Base-by-base conservation (phyloP, 208 protist species). In the Leishmania mexicana region DNA sequence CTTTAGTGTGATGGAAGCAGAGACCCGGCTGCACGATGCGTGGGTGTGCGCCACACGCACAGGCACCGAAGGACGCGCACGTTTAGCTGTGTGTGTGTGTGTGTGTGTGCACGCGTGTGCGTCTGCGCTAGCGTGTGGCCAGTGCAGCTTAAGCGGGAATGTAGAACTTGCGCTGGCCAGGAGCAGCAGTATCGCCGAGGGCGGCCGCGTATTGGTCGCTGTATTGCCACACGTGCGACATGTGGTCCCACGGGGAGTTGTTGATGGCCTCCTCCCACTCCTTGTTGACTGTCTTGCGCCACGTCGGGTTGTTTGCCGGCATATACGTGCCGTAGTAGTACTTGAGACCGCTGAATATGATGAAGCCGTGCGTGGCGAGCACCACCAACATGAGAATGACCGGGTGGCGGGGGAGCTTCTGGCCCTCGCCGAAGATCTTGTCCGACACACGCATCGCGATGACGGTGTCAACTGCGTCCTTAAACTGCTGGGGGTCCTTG, bases 241-340 rank as follows among this genome's bases (percentile, higher is more conserved):
- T 95, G 91, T 97, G 94, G 75, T 97, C 92, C 94, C 94, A 97
- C 72, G 94, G 94, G 21, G 94, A 97, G 85, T 85, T 97, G 88
- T 95, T 94, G 81, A 97, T 97, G 38, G 94, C 94, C 88, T 97
- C 94, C 89, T 97, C 94, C 94, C 94, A 97, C 88, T 97, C 94
- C 87, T 97, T 97, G 87, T 97, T 97, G 83, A 97, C 90, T 10
- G 90, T 88, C 85, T 97, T 97, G 53, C 94, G 89, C 94, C 94
- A 97, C n/a, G 92, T 94, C 67, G 94, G 94, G 84, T 95, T 97
- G 83, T 94, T 95, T 45, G 94, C 92, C 24, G 94, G 94, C 82
- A 96, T 81, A 81, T 95, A 76, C 17, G 81, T 86, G 47, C 89
- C 86, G 78, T 96, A 97, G 87, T 93, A 97, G 88, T 95, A 96